Evolutionary conservation across 805 yeast species (phyloP).

Genomic region (Blastobotrys muscicola): DNA sequence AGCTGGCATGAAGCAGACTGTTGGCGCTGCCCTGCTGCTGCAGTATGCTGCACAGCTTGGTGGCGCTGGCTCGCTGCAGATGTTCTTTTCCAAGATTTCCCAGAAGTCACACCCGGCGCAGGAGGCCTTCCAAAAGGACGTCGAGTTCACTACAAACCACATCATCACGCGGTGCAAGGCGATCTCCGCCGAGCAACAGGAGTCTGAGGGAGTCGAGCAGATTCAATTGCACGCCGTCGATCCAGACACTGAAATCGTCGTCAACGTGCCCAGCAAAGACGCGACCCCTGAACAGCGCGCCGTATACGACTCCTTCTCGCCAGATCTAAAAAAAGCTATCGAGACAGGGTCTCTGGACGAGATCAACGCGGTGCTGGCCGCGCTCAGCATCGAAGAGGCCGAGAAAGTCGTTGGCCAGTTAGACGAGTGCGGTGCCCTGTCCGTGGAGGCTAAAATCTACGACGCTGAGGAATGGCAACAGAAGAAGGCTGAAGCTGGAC

Average conservation of each 20-base stretch:
- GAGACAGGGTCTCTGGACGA: conserved; percentile 59
- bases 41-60: conserved; percentile 51
- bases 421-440: conserved; percentile 74
- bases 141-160: conserved; percentile 63
- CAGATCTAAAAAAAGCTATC: conserved; percentile 69
- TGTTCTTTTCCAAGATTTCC: conserved; percentile 58
- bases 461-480: conserved; percentile 31
- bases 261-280: conserved; percentile 56
- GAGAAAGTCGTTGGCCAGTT: conserved; percentile 65
- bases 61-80: conserved; percentile 40
- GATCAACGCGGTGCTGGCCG: conserved; percentile 74
- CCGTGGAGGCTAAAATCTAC: conserved; percentile 50
- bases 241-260: conserved; percentile 65
- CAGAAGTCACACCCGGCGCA: conserved; percentile 51
- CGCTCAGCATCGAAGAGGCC: conserved; percentile 65
- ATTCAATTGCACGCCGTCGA: conserved; percentile 86
- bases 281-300: conserved; percentile 31
- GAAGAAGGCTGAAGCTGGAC: conserved; percentile 6
- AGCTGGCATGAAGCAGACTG: conserved; percentile 47
- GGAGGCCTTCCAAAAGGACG: conserved; percentile 63
- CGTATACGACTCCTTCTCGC: conserved; percentile 48
- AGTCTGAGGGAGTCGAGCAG: conserved; percentile 55
- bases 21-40: conserved; percentile 69
- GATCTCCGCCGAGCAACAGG: conserved; percentile 41
- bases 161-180: conserved; percentile 66